phyloP scores from a whole-genome alignment of 352 stramenopile species.

The Phytopythium montanum region DNA sequence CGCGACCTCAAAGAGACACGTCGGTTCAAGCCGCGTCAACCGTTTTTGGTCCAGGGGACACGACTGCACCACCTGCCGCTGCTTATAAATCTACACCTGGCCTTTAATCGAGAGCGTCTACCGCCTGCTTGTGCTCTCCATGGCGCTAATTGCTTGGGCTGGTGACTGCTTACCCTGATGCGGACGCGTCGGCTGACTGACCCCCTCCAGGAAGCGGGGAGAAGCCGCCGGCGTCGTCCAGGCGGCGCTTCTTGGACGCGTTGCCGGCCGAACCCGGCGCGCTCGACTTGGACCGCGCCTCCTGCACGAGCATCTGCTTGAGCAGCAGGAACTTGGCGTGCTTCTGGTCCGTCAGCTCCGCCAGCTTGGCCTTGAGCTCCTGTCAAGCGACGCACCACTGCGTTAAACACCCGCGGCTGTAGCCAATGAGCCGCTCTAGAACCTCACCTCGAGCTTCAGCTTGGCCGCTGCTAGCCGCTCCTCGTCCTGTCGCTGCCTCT shows the following conservation, averaged over 20 bases:
- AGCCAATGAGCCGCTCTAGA: background rate
- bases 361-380: slow-evolving; percentile 45
- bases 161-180: background rate
- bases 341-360: slow-evolving; percentile 57
- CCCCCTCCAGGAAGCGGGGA: background rate
- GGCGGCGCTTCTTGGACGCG: slow-evolving; percentile 28
- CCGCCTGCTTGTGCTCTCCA: background rate
- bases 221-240: slow-evolving; percentile 14
- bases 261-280: background rate
- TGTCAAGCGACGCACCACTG: slow-evolving; percentile 5
- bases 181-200: background rate
- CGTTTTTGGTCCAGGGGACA: background rate
- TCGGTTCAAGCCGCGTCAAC: slow-evolving; percentile 1
- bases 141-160: background rate
- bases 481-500: slow-evolving; percentile 13
- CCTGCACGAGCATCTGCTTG: slow-evolving; percentile 66
- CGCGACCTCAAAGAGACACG: background rate
- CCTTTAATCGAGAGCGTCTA: background rate
- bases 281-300: slow-evolving; percentile 51
- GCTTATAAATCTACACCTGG: background rate
- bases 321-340: slow-evolving; percentile 70
- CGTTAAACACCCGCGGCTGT: background rate
- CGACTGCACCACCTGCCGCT: background rate
- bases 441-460: slow-evolving; percentile 24
- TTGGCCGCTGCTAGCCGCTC: slow-evolving; percentile 21